Percentiles rank a stretch among this genome's conserved stretches.
Conservation (phyloP, 1,284 basidiomycete species). For the Vanrija sp. region DNA sequence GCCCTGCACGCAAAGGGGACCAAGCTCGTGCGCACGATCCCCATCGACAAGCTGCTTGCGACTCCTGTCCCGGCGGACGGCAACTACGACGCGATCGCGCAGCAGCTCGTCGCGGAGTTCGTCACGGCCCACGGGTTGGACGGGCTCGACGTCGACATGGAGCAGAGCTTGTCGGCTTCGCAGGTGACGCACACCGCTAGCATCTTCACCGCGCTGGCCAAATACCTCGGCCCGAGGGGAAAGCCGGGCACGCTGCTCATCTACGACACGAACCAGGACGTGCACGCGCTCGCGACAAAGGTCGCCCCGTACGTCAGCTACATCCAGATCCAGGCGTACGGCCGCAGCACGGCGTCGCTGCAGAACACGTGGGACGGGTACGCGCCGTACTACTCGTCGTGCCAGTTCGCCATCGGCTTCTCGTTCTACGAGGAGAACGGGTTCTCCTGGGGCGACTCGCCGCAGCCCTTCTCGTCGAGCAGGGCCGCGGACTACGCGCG, state of each 20-base stretch:
- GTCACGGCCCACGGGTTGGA: background rate
- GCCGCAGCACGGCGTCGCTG: background rate
- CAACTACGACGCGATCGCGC: background rate
- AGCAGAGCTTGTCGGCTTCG: background rate
- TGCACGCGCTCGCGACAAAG: background rate
- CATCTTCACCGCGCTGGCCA: background rate
- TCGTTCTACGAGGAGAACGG: conserved; percentile 1
- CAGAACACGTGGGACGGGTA: background rate
- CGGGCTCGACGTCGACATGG: conserved; percentile 1
- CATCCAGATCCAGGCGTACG: conserved; percentile 2
- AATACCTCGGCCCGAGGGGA: background rate
- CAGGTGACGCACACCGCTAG: background rate
- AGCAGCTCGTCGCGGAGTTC: background rate
- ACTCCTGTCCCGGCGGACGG: background rate
- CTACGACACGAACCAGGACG: conserved; percentile 4
- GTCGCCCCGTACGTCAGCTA: background rate
- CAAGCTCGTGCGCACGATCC: background rate
- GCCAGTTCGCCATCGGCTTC: background rate
- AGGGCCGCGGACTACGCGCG: background rate
- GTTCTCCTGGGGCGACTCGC: background rate
- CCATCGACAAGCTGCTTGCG: background rate
- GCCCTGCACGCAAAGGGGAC: conserved; percentile 1
- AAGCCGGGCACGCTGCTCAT: background rate
- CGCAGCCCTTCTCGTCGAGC: background rate
- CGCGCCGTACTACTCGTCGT: background rate